Conservation (phyloP, 2,329 filamentous ascomycete genomes). For the Amphichorda felina region DNA sequence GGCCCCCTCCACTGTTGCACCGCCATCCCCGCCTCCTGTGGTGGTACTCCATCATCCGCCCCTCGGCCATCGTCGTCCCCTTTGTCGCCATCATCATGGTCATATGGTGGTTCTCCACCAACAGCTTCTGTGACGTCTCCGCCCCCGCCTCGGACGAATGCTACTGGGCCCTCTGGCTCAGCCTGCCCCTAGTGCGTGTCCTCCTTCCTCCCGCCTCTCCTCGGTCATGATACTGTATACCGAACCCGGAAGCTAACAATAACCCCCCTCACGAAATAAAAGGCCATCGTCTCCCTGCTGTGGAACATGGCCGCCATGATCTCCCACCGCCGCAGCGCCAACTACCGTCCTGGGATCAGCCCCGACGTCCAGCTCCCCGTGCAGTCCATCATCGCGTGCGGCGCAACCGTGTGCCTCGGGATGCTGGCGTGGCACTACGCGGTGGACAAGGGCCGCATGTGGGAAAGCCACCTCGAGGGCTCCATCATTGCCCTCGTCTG, state of each 20-base stretch:
- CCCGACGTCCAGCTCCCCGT: slow-evolving; percentile 6
- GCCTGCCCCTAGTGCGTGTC: slow-evolving; percentile 9
- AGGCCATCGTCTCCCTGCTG: slow-evolving; percentile 6
- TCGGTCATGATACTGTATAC: too few species aligned
- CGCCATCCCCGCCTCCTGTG: slow-evolving; percentile 1
- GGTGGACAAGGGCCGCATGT: slow-evolving; percentile 7
- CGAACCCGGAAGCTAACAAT: too few species aligned
- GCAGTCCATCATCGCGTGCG: slow-evolving; percentile 11
- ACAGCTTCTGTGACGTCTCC: slow-evolving; percentile 8
- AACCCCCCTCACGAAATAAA: background rate
- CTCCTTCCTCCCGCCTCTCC: background rate
- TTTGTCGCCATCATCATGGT: slow-evolving; percentile 27
- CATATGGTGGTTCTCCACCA: slow-evolving; percentile 21
- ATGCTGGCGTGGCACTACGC: slow-evolving; percentile 10
- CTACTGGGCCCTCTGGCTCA: slow-evolving; percentile 12
- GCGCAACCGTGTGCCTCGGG: slow-evolving; percentile 10
- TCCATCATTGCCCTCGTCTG: slow-evolving; percentile 11
- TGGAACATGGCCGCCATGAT: slow-evolving; percentile 12
- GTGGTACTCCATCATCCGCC: slow-evolving; percentile 3
- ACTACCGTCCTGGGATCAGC: slow-evolving; percentile 10
- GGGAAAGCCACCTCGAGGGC: slow-evolving; percentile 5
- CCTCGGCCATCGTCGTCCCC: slow-evolving; percentile 9
- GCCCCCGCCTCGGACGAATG: slow-evolving; percentile 7
- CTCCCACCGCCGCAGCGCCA: slow-evolving; percentile 8
- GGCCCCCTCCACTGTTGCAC: background rate